Base-by-base conservation (phyloP, 2,329 filamentous ascomycete genomes). In the Fusarium xyrophilum region DNA sequence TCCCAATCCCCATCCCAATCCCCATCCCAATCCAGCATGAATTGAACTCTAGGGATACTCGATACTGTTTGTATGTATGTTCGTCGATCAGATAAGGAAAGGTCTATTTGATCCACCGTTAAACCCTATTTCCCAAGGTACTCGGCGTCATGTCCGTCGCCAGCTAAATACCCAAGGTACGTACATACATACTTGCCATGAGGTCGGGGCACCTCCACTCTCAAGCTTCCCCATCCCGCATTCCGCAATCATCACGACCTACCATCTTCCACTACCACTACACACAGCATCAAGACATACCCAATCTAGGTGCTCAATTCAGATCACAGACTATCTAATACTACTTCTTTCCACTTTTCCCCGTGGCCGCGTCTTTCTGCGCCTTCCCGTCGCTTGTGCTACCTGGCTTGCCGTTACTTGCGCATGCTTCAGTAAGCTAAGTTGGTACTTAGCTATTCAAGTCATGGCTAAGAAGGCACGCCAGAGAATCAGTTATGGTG, bases 401-500 rank as follows among this genome's bases (percentile, higher is more conserved):
- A 62, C 69, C 44, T 30, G 38, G 32, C 27, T 59, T 57, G 57
- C 52, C 36, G 36, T 53, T 51, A 43, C 39, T 57, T 58, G 69
- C 71, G 71, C 64, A 72, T 71, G 63, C 35, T 52, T 42, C 50
- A 42, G 47, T 50, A 52, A 42, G 35, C 61, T 27, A 43, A 17
- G 25, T 42, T 42, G 23, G 39, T 60, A 52, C 43, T 46, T 46
- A 46, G 43, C 43, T 46, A 55, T 50, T 70, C 68, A 54, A 69
- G 75, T 63, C 76, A 90, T 90, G 88, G 87, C 88, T 76, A 89
- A 87, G 78, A 91, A 90, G 82, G 85, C 85, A 75, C 88, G 86
- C 77, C 89, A 91, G 79, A 87, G 88, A 79, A 89, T 91, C 80
- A 89, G 88, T 78, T 91, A 91, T 82, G 88, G 88, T 91, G 76